Evolutionary conservation across 2,329 filamentous ascomycete genomes (phyloP), one percentile per base, ranked within the genome.

Genomic region (Claviceps sp.): DNA sequence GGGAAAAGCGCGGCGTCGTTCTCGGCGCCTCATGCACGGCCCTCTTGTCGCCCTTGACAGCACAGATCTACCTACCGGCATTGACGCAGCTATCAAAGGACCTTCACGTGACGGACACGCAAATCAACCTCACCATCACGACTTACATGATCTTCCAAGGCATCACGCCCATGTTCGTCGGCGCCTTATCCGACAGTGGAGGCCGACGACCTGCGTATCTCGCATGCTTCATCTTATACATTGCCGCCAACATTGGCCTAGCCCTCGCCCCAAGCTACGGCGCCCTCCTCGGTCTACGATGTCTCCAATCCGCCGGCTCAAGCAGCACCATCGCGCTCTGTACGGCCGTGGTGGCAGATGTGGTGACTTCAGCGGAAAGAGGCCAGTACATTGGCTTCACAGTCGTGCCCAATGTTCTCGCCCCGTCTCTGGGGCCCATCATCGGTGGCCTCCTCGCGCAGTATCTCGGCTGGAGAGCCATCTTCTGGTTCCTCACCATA

Each of bases 401-500:
- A 24, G 71, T 70, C 20, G 64, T 72, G 20, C 75, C 72, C 1
- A 61, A 66, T 0, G 70, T 81, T 0, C 60, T 84, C 1, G 75
- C 67, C 0, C 72, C 72, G 4, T 66, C 72, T 0, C 50, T 77
- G 3, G 73, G 77, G 0, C 81, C 82, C 0, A 70, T 83, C 11
- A 67, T 84, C 14, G 80, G 81, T 1, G 81, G 80, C 1, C 55
- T 81, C 0, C 66, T 85, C 2, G 70, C 71, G 4, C 69, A 81
- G 47, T 77, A 72, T 48, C 65, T 81, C 0, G 77, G 77, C 1
- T 84, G 81, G 80, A 67, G 74, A 37, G 68, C 71, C 37, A 77
- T 82, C 30, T 84, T 84, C 58, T 83, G 79, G 78, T 80, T 82
- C 51, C 63, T 84, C 13, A 65, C 72, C 11, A 80, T 83, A 8